Percentiles rank a stretch among this genome's conserved stretches.
phyloP scores from a whole-genome alignment of 2,329 filamentous ascomycete species.

The Fusarium virguliforme region DNA sequence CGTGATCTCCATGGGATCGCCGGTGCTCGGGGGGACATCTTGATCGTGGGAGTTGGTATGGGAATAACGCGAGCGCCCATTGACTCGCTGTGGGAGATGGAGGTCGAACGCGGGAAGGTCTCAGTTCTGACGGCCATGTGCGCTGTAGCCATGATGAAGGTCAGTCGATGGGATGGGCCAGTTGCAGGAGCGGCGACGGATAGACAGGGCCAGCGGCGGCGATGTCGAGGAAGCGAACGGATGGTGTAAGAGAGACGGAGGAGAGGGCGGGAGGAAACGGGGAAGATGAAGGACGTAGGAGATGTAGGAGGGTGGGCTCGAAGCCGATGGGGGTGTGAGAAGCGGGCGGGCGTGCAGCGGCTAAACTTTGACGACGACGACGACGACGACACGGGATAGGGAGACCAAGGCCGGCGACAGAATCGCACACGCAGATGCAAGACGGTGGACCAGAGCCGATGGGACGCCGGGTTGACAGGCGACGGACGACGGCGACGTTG shows the following conservation, averaged over 20 bases:
- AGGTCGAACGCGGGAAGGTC: constrained; percentile 63
- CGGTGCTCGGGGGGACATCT: constrained; percentile 72
- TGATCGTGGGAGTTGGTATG: constrained; percentile 70
- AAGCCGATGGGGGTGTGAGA: constrained; percentile 38
- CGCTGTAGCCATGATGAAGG: constrained; percentile 56
- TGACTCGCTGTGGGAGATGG: constrained; percentile 61
- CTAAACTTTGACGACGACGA: constrained; percentile 43
- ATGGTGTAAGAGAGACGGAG: constrained; percentile 28
- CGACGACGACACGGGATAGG: constrained; percentile 36
- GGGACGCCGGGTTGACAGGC: constrained; percentile 33
- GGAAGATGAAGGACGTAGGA: constrained; percentile 43
- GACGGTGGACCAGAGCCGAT: constrained; percentile 45
- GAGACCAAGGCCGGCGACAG: constrained; percentile 32
- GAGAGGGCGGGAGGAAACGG: constrained; percentile 41
- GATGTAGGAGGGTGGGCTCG: constrained; percentile 39
- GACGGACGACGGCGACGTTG: constrained; percentile 28
- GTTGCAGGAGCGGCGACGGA: constrained; percentile 23
- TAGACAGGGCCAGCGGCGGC: constrained; percentile 30
- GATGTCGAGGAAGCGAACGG: constrained; percentile 31
- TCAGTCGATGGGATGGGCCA: constrained; percentile 47
- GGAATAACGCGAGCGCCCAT: constrained; percentile 71
- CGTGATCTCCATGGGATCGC: constrained; percentile 75
- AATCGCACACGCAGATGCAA: constrained; percentile 37
- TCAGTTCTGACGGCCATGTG: constrained; percentile 70
- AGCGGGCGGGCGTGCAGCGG: constrained; percentile 41